Evolutionary conservation across 2,329 filamentous ascomycete species (phyloP).

Genomic region (Zymoseptoria pseudotritici): DNA sequence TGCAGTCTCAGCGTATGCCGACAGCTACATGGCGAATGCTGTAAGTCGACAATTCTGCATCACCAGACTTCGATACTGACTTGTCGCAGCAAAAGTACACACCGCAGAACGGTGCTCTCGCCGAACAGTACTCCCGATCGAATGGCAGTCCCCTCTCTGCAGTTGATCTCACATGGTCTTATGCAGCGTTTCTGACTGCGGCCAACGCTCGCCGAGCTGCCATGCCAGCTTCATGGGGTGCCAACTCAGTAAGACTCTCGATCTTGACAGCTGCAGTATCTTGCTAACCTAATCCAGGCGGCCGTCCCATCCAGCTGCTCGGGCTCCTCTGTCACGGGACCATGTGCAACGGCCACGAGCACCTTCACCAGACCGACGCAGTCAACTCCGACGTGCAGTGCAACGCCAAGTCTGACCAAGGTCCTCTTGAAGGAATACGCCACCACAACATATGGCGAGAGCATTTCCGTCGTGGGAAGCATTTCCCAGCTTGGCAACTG

Average conservation of each 20-base stretch:
- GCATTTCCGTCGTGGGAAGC: conserved; percentile 58
- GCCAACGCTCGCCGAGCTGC: conserved; percentile 48
- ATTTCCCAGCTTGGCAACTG: conserved; percentile 53
- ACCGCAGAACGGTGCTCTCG: conserved; percentile 53
- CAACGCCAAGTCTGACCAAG: conserved; percentile 27
- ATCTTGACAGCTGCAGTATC: neutral
- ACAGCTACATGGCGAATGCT: conserved; percentile 43
- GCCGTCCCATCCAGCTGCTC: conserved; percentile 20
- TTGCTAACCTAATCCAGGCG: conserved; percentile 3
- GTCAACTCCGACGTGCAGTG: conserved; percentile 16
- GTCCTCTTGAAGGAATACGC: conserved; percentile 33
- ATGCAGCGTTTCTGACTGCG: conserved; percentile 62
- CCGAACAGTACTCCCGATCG: conserved; percentile 58
- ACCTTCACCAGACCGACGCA: conserved; percentile 19
- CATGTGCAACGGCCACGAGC: conserved; percentile 23
- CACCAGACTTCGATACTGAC: neutral
- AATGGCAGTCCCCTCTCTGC: conserved; percentile 51
- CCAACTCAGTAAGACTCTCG: conserved; percentile 6
- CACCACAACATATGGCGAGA: conserved; percentile 53
- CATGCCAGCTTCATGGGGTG: conserved; percentile 51
- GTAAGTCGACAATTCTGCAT: conserved; percentile 2
- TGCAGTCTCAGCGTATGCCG: conserved; percentile 57
- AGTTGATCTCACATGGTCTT: conserved; percentile 65
- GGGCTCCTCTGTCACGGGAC: conserved; percentile 19
- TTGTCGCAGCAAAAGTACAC: conserved; percentile 36